A percentile compares a stretch with the other conserved stretches of the same genome.
Evolutionary conservation across 139 green algal genomes (phyloP).

Genomic region (Klebsormidium nitens): DNA sequence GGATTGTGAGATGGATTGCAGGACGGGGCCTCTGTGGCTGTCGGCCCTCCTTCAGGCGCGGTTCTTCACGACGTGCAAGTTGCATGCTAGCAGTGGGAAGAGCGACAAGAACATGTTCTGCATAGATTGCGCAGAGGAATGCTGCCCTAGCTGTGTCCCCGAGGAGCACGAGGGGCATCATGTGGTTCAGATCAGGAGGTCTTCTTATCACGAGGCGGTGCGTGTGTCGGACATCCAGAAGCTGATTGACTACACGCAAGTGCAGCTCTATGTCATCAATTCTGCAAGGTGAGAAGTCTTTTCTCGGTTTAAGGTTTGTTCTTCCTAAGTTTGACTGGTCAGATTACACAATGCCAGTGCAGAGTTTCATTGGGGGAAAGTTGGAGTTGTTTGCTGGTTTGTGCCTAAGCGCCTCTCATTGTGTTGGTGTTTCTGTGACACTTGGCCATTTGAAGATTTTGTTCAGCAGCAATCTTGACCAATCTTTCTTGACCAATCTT

Average conservation of each 20-base stretch:
- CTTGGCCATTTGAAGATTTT: too few relatives aligned
- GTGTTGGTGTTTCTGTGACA: too few relatives aligned
- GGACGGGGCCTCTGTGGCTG: slow-evolving; percentile 33
- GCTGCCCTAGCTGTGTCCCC: slow-evolving; percentile 35
- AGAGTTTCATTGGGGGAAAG: too few relatives aligned
- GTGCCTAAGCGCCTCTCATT: too few relatives aligned
- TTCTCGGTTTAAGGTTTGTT: too few relatives aligned
- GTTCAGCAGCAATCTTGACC: too few relatives aligned
- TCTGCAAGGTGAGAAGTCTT: too few relatives aligned
- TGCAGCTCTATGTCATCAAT: slow-evolving; percentile 85
- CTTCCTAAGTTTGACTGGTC: too few relatives aligned
- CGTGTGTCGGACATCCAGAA: slow-evolving; percentile 57
- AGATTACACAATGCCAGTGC: too few relatives aligned
- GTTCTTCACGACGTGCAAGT: slow-evolving; percentile 38
- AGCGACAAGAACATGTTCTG: slow-evolving; percentile 47
- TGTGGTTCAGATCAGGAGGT: slow-evolving; percentile 40
- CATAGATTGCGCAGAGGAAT: slow-evolving; percentile 16
- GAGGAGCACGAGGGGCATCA: not conserved
- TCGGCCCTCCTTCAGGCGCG: slow-evolving; percentile 8
- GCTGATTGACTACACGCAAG: slow-evolving; percentile 48
- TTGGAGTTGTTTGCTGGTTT: too few relatives aligned
- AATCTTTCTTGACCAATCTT: too few relatives aligned
- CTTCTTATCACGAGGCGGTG: slow-evolving; percentile 77
- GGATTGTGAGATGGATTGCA: too few relatives aligned
- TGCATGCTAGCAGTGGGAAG: slow-evolving; percentile 23